phyloP scores from a whole-genome alignment of 352 stramenopile species.

The Phytophthora megakarya region DNA sequence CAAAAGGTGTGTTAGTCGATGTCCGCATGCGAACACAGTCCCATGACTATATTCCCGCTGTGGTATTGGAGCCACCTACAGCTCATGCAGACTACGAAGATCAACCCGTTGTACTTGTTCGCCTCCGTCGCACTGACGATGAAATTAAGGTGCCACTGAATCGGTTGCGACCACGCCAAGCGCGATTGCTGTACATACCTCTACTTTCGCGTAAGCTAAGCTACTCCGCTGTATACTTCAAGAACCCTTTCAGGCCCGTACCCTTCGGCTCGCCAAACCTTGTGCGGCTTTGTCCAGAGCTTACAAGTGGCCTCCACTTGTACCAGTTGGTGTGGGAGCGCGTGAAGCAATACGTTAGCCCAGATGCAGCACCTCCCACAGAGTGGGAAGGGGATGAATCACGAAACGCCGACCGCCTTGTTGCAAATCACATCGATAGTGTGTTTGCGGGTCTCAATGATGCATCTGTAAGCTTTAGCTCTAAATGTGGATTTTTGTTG shows the following conservation, averaged over 20 bases:
- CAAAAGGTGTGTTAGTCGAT: slow-evolving; percentile 72
- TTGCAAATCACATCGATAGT: slow-evolving; percentile 79
- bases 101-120: slow-evolving; percentile 57
- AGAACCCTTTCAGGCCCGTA: slow-evolving; percentile 86
- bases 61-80: slow-evolving; percentile 55
- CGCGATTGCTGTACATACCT: slow-evolving; percentile 78
- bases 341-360: slow-evolving; percentile 75
- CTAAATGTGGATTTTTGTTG: slow-evolving; percentile 76
- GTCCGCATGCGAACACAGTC: slow-evolving; percentile 71
- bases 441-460: slow-evolving; percentile 75
- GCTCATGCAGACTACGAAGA: slow-evolving; percentile 48
- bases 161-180: slow-evolving; percentile 68
- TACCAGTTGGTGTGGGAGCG: slow-evolving; percentile 86
- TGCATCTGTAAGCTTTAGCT: slow-evolving; percentile 34
- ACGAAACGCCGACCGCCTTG: slow-evolving; percentile 36
- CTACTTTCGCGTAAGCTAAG: slow-evolving; percentile 85
- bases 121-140: slow-evolving; percentile 69
- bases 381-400: slow-evolving; percentile 44
- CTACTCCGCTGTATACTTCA: slow-evolving; percentile 89
- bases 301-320: slow-evolving; percentile 77
- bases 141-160: slow-evolving; percentile 74
- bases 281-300: slow-evolving; percentile 84
- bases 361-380: slow-evolving; percentile 41
- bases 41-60: slow-evolving; percentile 70
- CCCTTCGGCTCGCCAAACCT: slow-evolving; percentile 88